Evolutionary conservation across 192 early-diverging fungal genomes (phyloP), one percentile per base, ranked within the genome.

Genomic region (Mortierella alpina): DNA sequence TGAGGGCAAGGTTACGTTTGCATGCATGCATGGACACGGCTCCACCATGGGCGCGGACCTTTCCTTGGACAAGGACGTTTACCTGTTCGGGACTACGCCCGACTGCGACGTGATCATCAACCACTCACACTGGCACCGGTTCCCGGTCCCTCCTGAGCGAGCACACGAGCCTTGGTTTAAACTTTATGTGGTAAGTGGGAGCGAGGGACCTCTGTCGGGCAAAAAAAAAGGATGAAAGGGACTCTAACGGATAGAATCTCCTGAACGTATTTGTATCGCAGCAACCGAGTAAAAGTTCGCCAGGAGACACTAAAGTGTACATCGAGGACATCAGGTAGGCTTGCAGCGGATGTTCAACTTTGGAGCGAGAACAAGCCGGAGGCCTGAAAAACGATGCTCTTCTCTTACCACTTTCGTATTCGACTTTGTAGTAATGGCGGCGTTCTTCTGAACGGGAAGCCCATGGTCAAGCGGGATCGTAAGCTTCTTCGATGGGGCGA

Each of bases 51-150:
- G 40, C 40, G 10, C 11, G 0, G 55, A 66, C 7, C 53, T 78
- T 40, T 31, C 12, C 46, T 22, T 17, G 6, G 49, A 59, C 2
- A 42, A 50, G 31, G 46, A n/a, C 22, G 23, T 39, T 13, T 66
- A 66, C 22, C 12, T 52, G 5, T 66, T 78, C 42, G 75, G 75
- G 12, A 78, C 56, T 6, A 47, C 63, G 2, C 2, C 11, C 5
- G 56, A 66, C 6, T 70, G 67, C 47, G 68, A 78, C 39, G 45
- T 56, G 7, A 70, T 60, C 12, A 70, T 78, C 31, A 51, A 8
- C 15, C 62, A 66, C 41, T 11, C 5, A 0, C 75, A 78, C 53
- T 78, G 75, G 75, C 7, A 13, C 6, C n/a, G 7, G 31, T 9
- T 48, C 42, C 22, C 50, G 12, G 14, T 6, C 14, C 7, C 22